Percentiles rank a stretch among this genome's conserved stretches.
These are phyloP conservation scores for Ceratocystis colombiana DNA, from an alignment of 2,329 filamentous ascomycete species.

Conservation along the genomic window DNA sequence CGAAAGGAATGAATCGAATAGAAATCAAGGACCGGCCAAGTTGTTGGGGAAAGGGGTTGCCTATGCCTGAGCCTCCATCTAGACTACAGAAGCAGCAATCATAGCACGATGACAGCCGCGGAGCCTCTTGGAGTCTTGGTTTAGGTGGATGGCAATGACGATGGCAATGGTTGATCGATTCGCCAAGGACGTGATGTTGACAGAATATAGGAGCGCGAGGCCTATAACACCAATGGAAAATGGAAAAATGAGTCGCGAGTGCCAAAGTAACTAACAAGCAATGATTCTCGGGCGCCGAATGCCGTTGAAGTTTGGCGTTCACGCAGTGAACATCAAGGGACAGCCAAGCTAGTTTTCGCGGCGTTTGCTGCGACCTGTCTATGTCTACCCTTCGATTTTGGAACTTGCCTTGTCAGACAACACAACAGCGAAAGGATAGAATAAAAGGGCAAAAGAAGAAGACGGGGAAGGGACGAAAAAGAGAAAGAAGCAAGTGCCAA, in stretches of 20 bases:
- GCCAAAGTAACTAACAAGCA: background rate
- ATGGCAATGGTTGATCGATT: background rate
- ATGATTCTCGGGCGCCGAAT: background rate
- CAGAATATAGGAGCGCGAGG: constrained; percentile 10
- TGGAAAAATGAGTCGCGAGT: constrained; percentile 23
- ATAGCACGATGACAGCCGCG: constrained; percentile 8
- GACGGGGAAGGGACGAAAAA: background rate
- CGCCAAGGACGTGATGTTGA: background rate
- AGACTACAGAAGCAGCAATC: constrained; percentile 15
- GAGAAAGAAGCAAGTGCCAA: background rate
- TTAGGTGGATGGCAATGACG: background rate
- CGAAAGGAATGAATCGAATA: constrained; percentile 20
- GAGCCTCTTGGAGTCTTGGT: background rate
- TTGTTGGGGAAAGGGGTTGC: constrained; percentile 13
- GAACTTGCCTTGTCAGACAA: constrained; percentile 20
- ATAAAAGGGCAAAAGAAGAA: constrained; percentile 16
- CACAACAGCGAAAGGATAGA: background rate
- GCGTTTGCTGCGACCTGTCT: background rate
- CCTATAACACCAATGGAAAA: constrained; percentile 28
- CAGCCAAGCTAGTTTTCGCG: background rate
- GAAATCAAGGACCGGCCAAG: constrained; percentile 24
- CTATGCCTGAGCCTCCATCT: constrained; percentile 20
- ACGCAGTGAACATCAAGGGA: background rate
- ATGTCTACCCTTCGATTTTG: background rate
- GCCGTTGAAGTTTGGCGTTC: background rate